These are phyloP conservation scores for Phanerochaete carnosa DNA, from an alignment of 768 basidiomycete genomes.

Conservation along the genomic window DNA sequence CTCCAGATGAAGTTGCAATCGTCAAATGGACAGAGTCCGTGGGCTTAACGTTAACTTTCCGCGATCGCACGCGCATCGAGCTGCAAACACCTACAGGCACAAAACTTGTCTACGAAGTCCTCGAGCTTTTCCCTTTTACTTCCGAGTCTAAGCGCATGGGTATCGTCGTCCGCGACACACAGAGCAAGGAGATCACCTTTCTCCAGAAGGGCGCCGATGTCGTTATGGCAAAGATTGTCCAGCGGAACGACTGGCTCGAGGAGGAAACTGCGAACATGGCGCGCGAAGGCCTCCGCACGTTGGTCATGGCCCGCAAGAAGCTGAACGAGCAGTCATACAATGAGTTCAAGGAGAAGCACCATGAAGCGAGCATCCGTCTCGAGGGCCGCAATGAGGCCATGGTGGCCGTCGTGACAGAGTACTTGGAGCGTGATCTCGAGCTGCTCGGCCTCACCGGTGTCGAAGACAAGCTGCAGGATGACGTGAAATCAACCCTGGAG, in stretches of 20 bases:
- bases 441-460: slow-evolving; percentile 95
- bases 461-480: slow-evolving; percentile 97
- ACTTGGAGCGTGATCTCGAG: slow-evolving; percentile 87
- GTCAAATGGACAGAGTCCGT: slow-evolving; percentile 97
- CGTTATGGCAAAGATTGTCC: slow-evolving; percentile 95
- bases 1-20: slow-evolving; percentile 98
- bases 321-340: slow-evolving; percentile 66
- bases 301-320: slow-evolving; percentile 86
- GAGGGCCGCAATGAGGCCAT: slow-evolving; percentile 84
- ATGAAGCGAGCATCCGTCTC: slow-evolving; percentile 73
- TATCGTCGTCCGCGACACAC: slow-evolving; percentile 82
- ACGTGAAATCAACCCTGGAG: slow-evolving; percentile 92
- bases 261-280: slow-evolving; percentile 99
- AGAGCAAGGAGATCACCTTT: slow-evolving; percentile 79
- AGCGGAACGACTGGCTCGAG: slow-evolving; percentile 97
- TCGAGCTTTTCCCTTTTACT: slow-evolving; percentile 97
- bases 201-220: slow-evolving; percentile 97
- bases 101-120: slow-evolving; percentile 73
- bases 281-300: slow-evolving; percentile 88
- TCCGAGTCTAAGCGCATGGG: slow-evolving; percentile 99
- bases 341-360: slow-evolving; percentile 69
- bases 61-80: slow-evolving; percentile 89
- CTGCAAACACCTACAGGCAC: slow-evolving; percentile 69
- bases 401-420: slow-evolving; percentile 65
- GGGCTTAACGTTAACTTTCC: slow-evolving; percentile 82